These are phyloP conservation scores for Reticulascus tulasneorum DNA, from an alignment of 2,329 filamentous ascomycete species.

Conservation along the genomic window DNA sequence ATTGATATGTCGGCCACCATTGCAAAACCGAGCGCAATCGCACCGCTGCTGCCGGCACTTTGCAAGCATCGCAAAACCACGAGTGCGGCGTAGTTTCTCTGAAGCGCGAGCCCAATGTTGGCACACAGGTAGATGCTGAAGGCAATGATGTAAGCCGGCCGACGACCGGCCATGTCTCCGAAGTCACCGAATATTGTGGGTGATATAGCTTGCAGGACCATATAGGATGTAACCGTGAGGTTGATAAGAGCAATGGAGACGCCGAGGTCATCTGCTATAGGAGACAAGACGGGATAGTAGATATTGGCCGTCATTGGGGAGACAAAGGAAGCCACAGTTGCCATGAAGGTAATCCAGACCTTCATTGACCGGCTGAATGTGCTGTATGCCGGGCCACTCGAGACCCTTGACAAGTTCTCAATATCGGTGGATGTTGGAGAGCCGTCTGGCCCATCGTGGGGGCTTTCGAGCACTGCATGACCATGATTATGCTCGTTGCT, in stretches of 20 bases:
- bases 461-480: too few relatives aligned
- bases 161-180: slow-evolving; percentile 55
- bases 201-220: slow-evolving; percentile 60
- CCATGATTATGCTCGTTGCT: too few relatives aligned
- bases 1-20: slow-evolving; percentile 70
- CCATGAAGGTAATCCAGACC: slow-evolving; percentile 50
- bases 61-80: slow-evolving; percentile 60
- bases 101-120: slow-evolving; percentile 57
- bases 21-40: slow-evolving; percentile 66
- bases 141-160: slow-evolving; percentile 57
- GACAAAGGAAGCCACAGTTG: slow-evolving; percentile 48
- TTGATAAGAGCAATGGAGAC: slow-evolving; percentile 40
- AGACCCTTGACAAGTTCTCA: slow-evolving; percentile 25
- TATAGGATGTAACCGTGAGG: slow-evolving; percentile 54
- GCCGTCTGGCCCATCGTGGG: neutral
- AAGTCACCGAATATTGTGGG: slow-evolving; percentile 60
- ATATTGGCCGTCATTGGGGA: slow-evolving; percentile 59
- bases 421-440: slow-evolving; percentile 11
- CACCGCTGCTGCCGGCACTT: slow-evolving; percentile 61
- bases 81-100: slow-evolving; percentile 53
- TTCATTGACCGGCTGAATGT: slow-evolving; percentile 36
- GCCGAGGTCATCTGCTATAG: slow-evolving; percentile 33
- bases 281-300: slow-evolving; percentile 41
- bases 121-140: slow-evolving; percentile 55
- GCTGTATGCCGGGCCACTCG: slow-evolving; percentile 30